Base-by-base conservation (phyloP, 768 basidiomycete genomes). In the Pisolithus albus region DNA sequence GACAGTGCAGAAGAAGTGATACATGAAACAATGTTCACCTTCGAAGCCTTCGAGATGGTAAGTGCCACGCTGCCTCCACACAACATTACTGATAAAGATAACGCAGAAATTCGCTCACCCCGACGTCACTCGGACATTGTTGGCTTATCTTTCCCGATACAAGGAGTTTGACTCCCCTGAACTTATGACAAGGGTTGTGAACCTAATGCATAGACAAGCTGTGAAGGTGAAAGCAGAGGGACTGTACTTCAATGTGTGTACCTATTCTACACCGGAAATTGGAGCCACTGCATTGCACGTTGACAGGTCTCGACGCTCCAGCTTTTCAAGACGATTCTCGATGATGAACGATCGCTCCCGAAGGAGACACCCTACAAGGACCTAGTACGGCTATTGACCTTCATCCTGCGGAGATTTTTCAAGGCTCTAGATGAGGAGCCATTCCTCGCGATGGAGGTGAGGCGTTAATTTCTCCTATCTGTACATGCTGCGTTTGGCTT, bases 211-310 rank as follows among this genome's bases (percentile, higher is more conserved):
- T 64, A 81, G 96, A 13, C 91, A 95, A 57, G 93, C 86, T 42
- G 82, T 99, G 54, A 84, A 80, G 60, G 85, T 86, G 15, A 93
- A 96, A 65, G 91, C 92, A 1, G 96, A 98, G 64, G 95, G 87
- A 0, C 70, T 99, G 8, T 98, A 92, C 69, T 99, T 95, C 80
- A 91, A 94, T 71, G 95, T 92, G 53, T 49, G 79, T 67, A 45
- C 30, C 8, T 18, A 39, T 21, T 15, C 47, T 26, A 21, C 26
- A 30, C 37, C 54, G 24, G 34, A 45, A 37, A n/a, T 30, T 46
- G 47, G 41, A 42, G 11, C 55, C 56, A 34, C 55, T 57, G 39
- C 54, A 47, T 46, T 38, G 56, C 56, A 65, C 54, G 52, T 67
- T 52, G 53, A 52, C 67, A 97, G 94, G 92, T 90, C 10, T 91